Evolutionary conservation across 805 yeast species (phyloP).

Genomic region (Ogataea nitratoaversa): DNA sequence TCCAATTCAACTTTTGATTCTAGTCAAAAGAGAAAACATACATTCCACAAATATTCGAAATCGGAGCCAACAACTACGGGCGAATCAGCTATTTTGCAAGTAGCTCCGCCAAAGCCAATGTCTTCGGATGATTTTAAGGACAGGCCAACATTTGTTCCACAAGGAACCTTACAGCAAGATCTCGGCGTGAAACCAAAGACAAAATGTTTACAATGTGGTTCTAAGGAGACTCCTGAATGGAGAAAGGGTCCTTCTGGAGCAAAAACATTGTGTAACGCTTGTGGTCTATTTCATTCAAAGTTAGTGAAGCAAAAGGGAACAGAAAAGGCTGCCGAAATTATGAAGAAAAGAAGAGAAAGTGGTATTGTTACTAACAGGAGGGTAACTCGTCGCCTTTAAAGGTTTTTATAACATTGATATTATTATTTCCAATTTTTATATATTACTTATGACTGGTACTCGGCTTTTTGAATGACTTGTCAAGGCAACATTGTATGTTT

Average conservation of each 20-base stretch:
- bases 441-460: too few species aligned
- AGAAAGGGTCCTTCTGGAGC: constrained; percentile 84
- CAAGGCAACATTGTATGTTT: too few species aligned
- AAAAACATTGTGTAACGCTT: constrained; percentile 84
- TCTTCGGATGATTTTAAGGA: constrained; percentile 8
- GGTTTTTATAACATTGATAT: too few species aligned
- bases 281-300: constrained; percentile 76
- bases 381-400: constrained; percentile 5
- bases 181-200: constrained; percentile 29
- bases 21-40: neutral
- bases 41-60: constrained; percentile 13
- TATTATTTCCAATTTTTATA: too few species aligned
- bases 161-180: constrained; percentile 33
- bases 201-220: constrained; percentile 66
- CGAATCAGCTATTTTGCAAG: constrained; percentile 26
- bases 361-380: constrained; percentile 30
- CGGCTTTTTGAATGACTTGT: too few species aligned
- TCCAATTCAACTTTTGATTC: neutral
- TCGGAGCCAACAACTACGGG: constrained; percentile 22
- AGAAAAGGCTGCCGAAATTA: constrained; percentile 36
- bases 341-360: constrained; percentile 27
- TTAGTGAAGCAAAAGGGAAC: constrained; percentile 46
- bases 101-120: constrained; percentile 29
- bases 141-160: constrained; percentile 21
- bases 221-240: constrained; percentile 86